Evolutionary conservation across 768 basidiomycete genomes (phyloP), one percentile per base, ranked within the genome.

Genomic region (Chalciporus sphaerocephalus): DNA sequence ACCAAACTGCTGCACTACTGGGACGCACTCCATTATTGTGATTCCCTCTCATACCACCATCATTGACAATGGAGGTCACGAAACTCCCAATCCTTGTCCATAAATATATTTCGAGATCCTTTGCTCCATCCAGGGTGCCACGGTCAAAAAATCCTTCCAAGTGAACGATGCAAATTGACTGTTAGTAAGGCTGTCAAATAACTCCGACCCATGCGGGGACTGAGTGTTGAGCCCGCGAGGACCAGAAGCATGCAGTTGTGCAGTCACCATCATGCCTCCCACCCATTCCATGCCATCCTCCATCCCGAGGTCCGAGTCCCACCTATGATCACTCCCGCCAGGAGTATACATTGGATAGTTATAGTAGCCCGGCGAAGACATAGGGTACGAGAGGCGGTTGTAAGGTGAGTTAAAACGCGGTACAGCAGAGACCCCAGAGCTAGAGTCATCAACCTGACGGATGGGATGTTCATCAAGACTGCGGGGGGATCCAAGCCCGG

Each of bases 91-190:
- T n/a, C 87, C 85, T 40, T 77, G 74, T 1, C 88, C 89, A 46
- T 80, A 73, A 49, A 90, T 81, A 56, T 71, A 76, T 57, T 72
- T 81, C 23, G 80, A 75, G 46, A 87, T 73, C 44, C 69, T 70
- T 42, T 81, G 77, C 46, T 82, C 75, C 69, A 91, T 76, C 89
- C 89, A 91, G 3, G 87, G 89, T 30, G 88, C 85, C 46, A 90
- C 78, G 24, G 79, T 74, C 59, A 73, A 72, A 30, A 92, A 65
- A 60, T 91, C 89, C 16, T 69, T 67, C 80, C 80, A 84, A 0
- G 74, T 75, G 48, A 91, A 80, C 10, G 86, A 87, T 6, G 78
- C 79, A 59, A 82, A 90, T 39, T 82, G 84, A 15, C 69, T 69
- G 33, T 79, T 69, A 39, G 77, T 72, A 4, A 71, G 57, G 13